Conservation (phyloP, 352 stramenopile genomes). For the Elongisporangium anandrum region DNA sequence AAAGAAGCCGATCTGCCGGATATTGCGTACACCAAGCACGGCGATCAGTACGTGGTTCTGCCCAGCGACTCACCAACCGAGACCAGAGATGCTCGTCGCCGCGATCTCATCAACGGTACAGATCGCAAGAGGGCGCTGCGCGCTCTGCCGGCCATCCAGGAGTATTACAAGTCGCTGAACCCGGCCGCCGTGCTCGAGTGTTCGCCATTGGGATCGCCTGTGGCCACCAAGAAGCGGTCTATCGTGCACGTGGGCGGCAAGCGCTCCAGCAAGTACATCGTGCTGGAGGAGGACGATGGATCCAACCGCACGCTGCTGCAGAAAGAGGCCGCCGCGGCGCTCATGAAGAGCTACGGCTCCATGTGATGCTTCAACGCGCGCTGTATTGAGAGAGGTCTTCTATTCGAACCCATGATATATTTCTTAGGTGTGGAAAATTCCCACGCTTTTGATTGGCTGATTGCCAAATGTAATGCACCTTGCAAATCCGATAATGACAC, state of each 20-base stretch:
- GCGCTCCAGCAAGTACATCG: background rate
- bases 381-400: background rate
- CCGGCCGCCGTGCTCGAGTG: background rate
- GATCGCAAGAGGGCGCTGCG: conserved; percentile 14
- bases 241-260: background rate
- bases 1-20: conserved; percentile 4
- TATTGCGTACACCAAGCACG: conserved; percentile 9
- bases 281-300: background rate
- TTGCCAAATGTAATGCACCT: background rate
- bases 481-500: background rate
- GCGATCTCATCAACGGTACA: conserved; percentile 10
- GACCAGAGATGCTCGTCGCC: background rate
- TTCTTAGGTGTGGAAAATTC: background rate
- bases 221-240: background rate
- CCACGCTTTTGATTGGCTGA: background rate
- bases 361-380: background rate
- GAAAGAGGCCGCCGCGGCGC: too few relatives aligned
- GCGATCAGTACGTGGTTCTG: conserved; percentile 16
- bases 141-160: conserved; percentile 13
- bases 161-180: conserved; percentile 11
- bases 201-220: background rate
- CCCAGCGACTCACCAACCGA: conserved; percentile 14
- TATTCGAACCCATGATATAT: background rate
- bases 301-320: background rate
- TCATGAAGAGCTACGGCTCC: background rate